Evolutionary conservation across 148 eudicot genomes (phyloP).

Genomic region (Rhododendron mucronatum): DNA sequence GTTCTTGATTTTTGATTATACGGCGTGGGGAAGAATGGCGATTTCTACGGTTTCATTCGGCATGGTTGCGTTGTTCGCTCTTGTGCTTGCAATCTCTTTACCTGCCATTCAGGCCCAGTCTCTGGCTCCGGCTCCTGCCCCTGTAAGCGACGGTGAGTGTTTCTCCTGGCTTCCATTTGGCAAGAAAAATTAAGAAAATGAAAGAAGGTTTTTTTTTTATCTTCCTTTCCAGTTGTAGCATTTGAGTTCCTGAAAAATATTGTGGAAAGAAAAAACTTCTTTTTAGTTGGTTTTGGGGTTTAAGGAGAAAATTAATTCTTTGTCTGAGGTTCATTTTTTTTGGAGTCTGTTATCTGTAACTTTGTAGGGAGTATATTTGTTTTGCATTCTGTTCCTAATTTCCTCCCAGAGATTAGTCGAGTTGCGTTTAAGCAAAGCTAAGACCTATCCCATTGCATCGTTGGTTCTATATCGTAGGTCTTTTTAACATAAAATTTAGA

Average conservation of each 20-base stretch:
- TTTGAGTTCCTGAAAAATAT: neutral
- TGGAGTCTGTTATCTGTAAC: no score
- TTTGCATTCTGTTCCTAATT: neutral
- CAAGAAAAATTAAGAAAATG: neutral
- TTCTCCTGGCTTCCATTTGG: neutral
- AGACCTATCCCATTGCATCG: no score
- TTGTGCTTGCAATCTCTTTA: neutral
- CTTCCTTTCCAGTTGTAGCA: neutral
- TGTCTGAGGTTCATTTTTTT: no score
- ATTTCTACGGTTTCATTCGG: neutral
- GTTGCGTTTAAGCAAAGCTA: no score
- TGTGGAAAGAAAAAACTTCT: no score
- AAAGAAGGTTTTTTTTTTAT: neutral
- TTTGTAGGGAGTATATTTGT: no score
- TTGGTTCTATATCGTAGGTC: no score
- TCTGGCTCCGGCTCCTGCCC: slow-evolving; percentile 20
- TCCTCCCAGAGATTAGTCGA: no score
- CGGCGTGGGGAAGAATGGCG: neutral
- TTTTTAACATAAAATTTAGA: no score
- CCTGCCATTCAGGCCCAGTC: slow-evolving; percentile 12
- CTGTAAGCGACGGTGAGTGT: slow-evolving; percentile 16
- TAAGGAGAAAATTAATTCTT: no score
- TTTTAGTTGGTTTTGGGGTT: no score
- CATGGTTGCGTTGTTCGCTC: neutral
- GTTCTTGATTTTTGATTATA: no score